Evolutionary conservation across 352 stramenopile species (phyloP), one percentile per base, ranked within the genome.

Genomic region (Stramenopiles sp.): DNA sequence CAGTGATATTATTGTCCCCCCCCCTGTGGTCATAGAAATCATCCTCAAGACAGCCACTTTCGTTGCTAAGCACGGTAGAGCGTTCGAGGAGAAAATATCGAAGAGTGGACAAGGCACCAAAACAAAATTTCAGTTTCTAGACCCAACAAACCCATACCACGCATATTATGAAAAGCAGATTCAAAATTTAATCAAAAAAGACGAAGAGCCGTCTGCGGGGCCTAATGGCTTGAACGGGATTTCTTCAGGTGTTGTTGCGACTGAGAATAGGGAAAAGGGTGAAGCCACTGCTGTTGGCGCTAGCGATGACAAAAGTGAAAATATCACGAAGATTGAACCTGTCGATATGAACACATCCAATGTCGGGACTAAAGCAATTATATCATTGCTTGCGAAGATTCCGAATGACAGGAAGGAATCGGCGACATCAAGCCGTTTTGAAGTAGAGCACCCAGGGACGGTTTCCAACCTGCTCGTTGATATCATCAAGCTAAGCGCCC

Each of bases 81-180:
- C 89, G 67, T 99, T 99, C 84, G 97, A 99, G 88, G 90, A 91
- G 82, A 93, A 94, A 81, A 99, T 99, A 86, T 85, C 91, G 30
- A 87, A 87, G 22, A 93, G 89, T 80, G 93, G 91, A 80, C 94
- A 98, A 87, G 93, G 93, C 44, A 94, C 95, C 83, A 97, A 92
- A 71, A 88, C 94, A 75, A 98, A 98, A 84, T 99, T 99, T 87
- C 93, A 95, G 32, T 99, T 99, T 87, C 88, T 99, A 84, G 91
- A 94, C 67, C 85, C 88, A 30, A 86, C 89, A 14, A 94, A 97
- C 81, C 95, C 95, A 67, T 99, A 98, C 86, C 92, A 99, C 87
- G 92, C 93, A 29, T 99, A 99, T 88, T 99, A 99, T 84, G 94
- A 99, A 90, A 88, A 97, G 85, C 95, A 95, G 82, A 96, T 99